Evolutionary conservation across 192 early-diverging fungal genomes (phyloP).

Genomic region (Rhizoclosmatium sp.): DNA sequence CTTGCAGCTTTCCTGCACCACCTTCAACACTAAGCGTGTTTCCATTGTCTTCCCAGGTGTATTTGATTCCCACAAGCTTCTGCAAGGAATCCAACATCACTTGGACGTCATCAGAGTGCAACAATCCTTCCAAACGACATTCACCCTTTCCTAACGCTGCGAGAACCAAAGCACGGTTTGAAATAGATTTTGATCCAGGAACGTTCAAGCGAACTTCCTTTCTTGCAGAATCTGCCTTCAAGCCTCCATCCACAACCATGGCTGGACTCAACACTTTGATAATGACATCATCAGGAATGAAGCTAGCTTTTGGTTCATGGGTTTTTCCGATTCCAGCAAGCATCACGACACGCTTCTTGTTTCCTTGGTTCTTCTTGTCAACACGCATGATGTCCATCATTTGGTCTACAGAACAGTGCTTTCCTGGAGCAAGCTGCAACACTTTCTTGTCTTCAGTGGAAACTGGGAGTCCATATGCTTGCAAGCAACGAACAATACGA

Average conservation of each 20-base stretch:
- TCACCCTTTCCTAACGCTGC: constrained; percentile 86
- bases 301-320: constrained; percentile 80
- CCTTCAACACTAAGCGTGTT: constrained; percentile 86
- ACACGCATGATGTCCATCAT: constrained; percentile 92
- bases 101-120: constrained; percentile 98
- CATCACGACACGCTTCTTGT: constrained; percentile 90
- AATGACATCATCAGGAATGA: constrained; percentile 87
- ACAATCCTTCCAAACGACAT: constrained; percentile 82
- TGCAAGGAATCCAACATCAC: constrained; percentile 94
- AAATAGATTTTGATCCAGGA: constrained; percentile 97
- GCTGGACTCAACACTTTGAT: constrained; percentile 81
- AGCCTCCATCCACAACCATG: constrained; percentile 57
- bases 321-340: constrained; percentile 85
- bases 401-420: constrained; percentile 74
- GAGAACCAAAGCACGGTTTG: constrained; percentile 92
- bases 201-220: constrained; percentile 70
- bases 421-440: constrained; percentile 63
- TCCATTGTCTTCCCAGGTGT: constrained; percentile 93
- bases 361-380: constrained; percentile 96
- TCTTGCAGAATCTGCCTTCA: constrained; percentile 41
- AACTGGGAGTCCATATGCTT: constrained; percentile 88
- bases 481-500: constrained; percentile 82
- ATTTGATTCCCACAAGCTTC: constrained; percentile 84
- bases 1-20: constrained; percentile 76
- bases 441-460: constrained; percentile 83